Conservation (phyloP, 495 filamentous ascomycete genomes). For the Talaromyces trachyspermus region DNA sequence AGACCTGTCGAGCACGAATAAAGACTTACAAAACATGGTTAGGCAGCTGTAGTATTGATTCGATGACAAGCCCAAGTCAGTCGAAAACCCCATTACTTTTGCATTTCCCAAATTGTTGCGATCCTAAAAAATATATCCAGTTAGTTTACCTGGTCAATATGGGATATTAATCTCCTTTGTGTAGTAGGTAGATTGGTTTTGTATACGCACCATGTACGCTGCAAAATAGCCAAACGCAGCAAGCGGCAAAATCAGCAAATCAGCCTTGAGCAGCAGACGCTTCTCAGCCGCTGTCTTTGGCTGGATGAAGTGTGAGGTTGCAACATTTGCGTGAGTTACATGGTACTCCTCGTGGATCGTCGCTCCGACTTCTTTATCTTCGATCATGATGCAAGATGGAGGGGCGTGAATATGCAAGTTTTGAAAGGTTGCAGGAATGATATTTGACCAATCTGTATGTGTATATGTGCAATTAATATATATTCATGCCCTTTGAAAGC, state of each 20-base stretch:
- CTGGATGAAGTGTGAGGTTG: not conserved
- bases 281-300: not conserved
- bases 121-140: not conserved
- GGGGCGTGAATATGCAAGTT: not conserved
- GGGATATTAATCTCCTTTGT: not conserved
- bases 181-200: no score
- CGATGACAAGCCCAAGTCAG: slow-evolving; percentile 29
- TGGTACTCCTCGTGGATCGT: not conserved
- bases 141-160: not conserved
- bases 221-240: slow-evolving; percentile 1
- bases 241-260: not conserved
- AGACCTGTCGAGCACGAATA: slow-evolving; percentile 7
- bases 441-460: not conserved
- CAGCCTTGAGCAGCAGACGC: not conserved
- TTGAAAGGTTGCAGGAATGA: not conserved
- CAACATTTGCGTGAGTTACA: not conserved
- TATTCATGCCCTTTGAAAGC: not conserved
- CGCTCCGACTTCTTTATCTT: not conserved
- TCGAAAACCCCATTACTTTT: slow-evolving; percentile 34
- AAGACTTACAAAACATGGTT: slow-evolving; percentile 32
- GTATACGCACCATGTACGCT: not conserved
- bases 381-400: not conserved
- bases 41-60: slow-evolving; percentile 26
- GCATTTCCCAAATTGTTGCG: slow-evolving; percentile 38
- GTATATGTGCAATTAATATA: not conserved